Evolutionary conservation across 495 filamentous ascomycete species (phyloP).

Genomic region (Aspergillus heteromorphus): DNA sequence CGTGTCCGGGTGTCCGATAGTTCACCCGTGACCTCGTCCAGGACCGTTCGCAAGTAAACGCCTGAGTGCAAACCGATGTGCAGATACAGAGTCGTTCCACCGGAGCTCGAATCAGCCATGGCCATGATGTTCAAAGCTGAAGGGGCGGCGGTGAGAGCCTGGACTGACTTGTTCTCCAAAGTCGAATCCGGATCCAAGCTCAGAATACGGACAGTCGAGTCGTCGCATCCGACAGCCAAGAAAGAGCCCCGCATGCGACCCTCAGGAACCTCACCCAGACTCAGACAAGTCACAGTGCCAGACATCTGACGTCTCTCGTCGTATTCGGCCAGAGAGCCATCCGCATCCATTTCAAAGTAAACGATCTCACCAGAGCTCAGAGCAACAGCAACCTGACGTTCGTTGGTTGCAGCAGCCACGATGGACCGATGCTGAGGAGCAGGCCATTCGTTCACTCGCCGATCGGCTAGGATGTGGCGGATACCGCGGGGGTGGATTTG

Average conservation of each 20-base stretch:
- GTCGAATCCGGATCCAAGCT: conserved; percentile 86
- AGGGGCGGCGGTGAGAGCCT: conserved; percentile 84
- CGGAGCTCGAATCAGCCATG: conserved; percentile 82
- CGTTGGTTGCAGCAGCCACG: conserved; percentile 91
- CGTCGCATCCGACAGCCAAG: conserved; percentile 93
- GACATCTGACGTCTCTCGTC: conserved; percentile 95
- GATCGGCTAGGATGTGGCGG: conserved; percentile 74
- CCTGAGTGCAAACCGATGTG: conserved; percentile 95
- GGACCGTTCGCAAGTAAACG: conserved; percentile 86
- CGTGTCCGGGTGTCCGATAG: conserved; percentile 89
- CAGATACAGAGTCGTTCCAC: conserved; percentile 77
- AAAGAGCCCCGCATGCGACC: conserved; percentile 81
- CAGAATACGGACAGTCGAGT: conserved; percentile 89
- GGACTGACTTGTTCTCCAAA: conserved; percentile 86
- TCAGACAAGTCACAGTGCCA: conserved; percentile 89
- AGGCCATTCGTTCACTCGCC: conserved; percentile 88
- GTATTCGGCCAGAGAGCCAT: conserved; percentile 87
- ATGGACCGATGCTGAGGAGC: conserved; percentile 90
- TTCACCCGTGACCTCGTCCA: conserved; percentile 93
- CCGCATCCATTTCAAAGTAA: conserved; percentile 94
- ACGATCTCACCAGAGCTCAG: conserved; percentile 93
- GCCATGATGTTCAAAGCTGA: conserved; percentile 88
- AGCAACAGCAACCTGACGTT: conserved; percentile 87
- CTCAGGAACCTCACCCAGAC: conserved; percentile 88
- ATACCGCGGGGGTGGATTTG: conserved; percentile 96